A percentile compares a stretch with the other conserved stretches of the same genome.
phyloP scores from a whole-genome alignment of 352 stramenopile species.

The Pythium pyrilobum region DNA sequence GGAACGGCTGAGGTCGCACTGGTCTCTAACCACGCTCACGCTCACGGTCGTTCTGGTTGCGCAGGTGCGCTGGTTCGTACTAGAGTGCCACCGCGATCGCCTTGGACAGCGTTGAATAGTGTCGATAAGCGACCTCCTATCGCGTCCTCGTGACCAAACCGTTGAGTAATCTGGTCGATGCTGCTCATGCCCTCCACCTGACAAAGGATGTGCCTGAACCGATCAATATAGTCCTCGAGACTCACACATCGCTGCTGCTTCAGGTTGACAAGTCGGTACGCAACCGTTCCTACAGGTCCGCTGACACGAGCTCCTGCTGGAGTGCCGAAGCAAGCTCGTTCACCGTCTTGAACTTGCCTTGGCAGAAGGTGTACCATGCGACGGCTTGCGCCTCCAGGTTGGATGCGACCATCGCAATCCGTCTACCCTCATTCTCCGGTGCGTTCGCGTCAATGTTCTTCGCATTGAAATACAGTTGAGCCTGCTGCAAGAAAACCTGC shows the following conservation, averaged over 20 bases:
- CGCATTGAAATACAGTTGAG: background rate
- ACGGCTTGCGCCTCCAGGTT: background rate
- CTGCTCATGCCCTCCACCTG: conserved; percentile 6
- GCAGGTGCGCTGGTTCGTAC: conserved; percentile 6
- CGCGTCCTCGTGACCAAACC: conserved; percentile 1
- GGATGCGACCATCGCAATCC: background rate
- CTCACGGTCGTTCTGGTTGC: background rate
- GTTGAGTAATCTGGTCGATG: conserved; percentile 5
- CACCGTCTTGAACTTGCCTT: background rate
- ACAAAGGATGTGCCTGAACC: conserved; percentile 6
- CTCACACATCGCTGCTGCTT: background rate
- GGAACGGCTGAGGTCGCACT: background rate
- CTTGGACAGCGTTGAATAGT: conserved; percentile 2
- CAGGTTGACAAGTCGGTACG: conserved; percentile 1
- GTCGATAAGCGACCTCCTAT: conserved; percentile 7
- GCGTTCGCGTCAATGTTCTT: background rate
- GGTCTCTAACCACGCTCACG: background rate
- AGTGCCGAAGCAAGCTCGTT: background rate
- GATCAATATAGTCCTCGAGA: conserved; percentile 1
- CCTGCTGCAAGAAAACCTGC: background rate
- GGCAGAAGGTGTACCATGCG: background rate
- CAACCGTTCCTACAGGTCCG: conserved; percentile 8
- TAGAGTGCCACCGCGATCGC: conserved; percentile 4
- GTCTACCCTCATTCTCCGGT: background rate
- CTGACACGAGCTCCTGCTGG: conserved; percentile 5